These are phyloP conservation scores for Candolleomyces efflorescens DNA, from an alignment of 768 basidiomycete genomes.

Conservation along the genomic window DNA sequence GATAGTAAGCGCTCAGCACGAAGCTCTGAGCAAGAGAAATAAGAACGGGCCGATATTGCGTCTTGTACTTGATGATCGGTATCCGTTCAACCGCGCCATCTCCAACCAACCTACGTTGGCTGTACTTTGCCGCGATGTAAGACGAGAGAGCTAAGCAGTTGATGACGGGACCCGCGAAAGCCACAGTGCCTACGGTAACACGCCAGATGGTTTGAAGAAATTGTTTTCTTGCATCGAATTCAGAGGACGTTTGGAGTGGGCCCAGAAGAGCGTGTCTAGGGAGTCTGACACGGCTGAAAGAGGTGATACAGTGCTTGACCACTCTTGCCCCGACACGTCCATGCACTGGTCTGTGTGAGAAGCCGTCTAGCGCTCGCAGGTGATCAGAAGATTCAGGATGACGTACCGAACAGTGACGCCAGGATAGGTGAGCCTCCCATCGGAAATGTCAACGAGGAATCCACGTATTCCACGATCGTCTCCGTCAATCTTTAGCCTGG, in stretches of 20 bases:
- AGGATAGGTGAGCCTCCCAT: slow-evolving; percentile 31
- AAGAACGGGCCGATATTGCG: slow-evolving; percentile 34
- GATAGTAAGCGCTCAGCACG: slow-evolving; percentile 25
- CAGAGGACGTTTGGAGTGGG: slow-evolving; percentile 5
- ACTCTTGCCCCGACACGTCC: slow-evolving; percentile 25
- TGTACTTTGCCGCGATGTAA: slow-evolving; percentile 22
- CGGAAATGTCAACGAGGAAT: slow-evolving; percentile 36
- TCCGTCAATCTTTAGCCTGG: slow-evolving; percentile 29
- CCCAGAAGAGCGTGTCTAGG: slow-evolving; percentile 27
- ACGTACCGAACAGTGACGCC: slow-evolving; percentile 30
- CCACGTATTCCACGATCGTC: slow-evolving; percentile 31
- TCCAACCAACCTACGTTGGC: slow-evolving; percentile 21
- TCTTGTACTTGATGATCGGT: slow-evolving; percentile 35
- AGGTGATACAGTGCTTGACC: slow-evolving; percentile 31
- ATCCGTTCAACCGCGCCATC: slow-evolving; percentile 1
- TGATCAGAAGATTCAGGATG: background rate
- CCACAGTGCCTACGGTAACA: slow-evolving; percentile 3
- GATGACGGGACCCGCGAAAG: slow-evolving; percentile 8
- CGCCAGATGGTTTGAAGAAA: slow-evolving; percentile 7
- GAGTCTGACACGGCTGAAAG: slow-evolving; percentile 30
- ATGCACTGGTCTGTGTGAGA: slow-evolving; percentile 9
- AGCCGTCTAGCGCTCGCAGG: too few relatives aligned
- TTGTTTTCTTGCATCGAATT: background rate
- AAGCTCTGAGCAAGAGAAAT: slow-evolving; percentile 25
- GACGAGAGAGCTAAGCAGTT: slow-evolving; percentile 6